Percentiles rank a stretch among this genome's conserved stretches.
Conservation (phyloP, 2,329 filamentous ascomycete species). For the Elsinoe perseae region DNA sequence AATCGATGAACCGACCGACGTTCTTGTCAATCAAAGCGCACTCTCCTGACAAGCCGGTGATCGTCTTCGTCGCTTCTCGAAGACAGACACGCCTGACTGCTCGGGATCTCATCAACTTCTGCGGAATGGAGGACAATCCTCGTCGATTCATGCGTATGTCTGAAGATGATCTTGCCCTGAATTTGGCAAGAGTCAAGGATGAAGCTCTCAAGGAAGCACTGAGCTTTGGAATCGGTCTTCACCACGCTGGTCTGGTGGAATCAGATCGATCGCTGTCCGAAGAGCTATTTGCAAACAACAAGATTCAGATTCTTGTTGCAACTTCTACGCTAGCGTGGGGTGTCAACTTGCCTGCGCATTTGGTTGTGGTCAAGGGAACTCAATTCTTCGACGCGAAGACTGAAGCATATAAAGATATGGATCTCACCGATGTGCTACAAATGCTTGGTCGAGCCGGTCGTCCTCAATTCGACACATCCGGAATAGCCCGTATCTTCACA, state of each 20-base stretch:
- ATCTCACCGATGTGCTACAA: slow-evolving; percentile 92
- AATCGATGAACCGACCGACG: slow-evolving; percentile 96
- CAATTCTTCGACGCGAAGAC: slow-evolving; percentile 98
- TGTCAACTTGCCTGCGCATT: slow-evolving; percentile 91
- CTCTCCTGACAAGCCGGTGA: slow-evolving; percentile 92
- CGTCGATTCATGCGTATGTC: slow-evolving; percentile 88
- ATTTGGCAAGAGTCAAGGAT: slow-evolving; percentile 85
- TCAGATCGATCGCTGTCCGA: slow-evolving; percentile 86
- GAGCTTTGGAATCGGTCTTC: slow-evolving; percentile 91
- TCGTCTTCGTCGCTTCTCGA: slow-evolving; percentile 94
- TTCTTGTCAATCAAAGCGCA: slow-evolving; percentile 96
- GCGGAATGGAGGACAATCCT: slow-evolving; percentile 97
- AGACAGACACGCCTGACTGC: slow-evolving; percentile 91
- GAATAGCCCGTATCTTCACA: slow-evolving; percentile 94
- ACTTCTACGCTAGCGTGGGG: slow-evolving; percentile 97
- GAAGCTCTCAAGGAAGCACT: slow-evolving; percentile 88
- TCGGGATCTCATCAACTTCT: slow-evolving; percentile 93
- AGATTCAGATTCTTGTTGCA: slow-evolving; percentile 92
- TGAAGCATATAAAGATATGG: slow-evolving; percentile 98
- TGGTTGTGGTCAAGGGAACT: slow-evolving; percentile 96
- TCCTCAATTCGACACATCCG: slow-evolving; percentile 91
- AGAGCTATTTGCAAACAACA: slow-evolving; percentile 93
- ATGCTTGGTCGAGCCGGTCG: slow-evolving; percentile 95
- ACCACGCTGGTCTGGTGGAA: slow-evolving; percentile 94
- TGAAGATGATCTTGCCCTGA: slow-evolving; percentile 84